These are phyloP conservation scores for Penicillium bovifimosum DNA, from an alignment of 495 filamentous ascomycete genomes.

Conservation along the genomic window DNA sequence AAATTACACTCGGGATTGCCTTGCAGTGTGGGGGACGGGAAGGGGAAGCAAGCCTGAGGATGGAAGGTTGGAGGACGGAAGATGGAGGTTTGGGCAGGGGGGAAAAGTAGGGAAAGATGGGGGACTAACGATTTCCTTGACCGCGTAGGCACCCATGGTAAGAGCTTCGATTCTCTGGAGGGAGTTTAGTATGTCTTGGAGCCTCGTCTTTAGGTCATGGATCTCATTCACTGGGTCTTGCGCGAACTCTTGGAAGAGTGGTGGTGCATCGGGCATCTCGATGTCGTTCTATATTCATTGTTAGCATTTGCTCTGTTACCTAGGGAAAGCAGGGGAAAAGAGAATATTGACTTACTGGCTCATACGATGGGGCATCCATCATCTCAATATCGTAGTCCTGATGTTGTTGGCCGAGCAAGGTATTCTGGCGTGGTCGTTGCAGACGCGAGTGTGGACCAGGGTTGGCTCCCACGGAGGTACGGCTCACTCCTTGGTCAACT, in stretches of 20 bases:
- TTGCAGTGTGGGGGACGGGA: not conserved
- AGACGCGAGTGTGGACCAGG: not conserved
- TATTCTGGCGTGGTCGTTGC: not conserved
- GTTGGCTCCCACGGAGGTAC: not conserved
- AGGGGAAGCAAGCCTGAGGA: not conserved
- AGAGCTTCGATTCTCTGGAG: not conserved
- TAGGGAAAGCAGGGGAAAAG: too few relatives aligned
- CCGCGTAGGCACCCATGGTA: not conserved
- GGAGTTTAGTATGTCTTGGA: not conserved
- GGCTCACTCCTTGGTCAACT: not conserved
- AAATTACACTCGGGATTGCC: not conserved
- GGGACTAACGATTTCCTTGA: not conserved
- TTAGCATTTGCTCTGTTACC: not conserved
- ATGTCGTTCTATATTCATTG: not conserved
- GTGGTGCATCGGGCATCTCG: constrained; percentile 11
- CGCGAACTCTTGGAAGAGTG: too few relatives aligned
- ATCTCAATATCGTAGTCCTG: not conserved
- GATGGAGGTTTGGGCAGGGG: not conserved
- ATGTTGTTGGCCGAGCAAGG: not conserved
- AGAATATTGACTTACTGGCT: constrained; percentile 1
- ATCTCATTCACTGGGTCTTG: not conserved
- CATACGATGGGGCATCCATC: not conserved
- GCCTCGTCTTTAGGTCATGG: too few relatives aligned
- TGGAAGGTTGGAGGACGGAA: not conserved
- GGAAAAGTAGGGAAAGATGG: not conserved